phyloP scores from a whole-genome alignment of 306 rosid genomes.

The Cucurbita pepo region DNA sequence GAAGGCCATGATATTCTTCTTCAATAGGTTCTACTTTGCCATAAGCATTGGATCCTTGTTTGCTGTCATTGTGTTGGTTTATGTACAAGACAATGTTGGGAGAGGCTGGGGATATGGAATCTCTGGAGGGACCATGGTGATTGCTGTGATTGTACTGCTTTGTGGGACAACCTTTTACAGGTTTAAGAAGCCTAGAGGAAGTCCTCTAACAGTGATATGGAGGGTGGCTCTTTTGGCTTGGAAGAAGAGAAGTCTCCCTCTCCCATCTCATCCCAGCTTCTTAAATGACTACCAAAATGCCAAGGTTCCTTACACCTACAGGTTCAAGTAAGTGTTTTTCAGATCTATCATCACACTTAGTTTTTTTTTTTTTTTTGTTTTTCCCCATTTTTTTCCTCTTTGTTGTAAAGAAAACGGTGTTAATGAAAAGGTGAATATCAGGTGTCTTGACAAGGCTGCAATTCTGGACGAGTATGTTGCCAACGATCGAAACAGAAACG shows the following conservation, averaged over 20 bases:
- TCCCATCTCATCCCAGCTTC: slow-evolving; percentile 44
- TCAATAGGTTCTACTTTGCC: slow-evolving; percentile 82
- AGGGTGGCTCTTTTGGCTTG: slow-evolving; percentile 73
- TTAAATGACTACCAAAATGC: slow-evolving; percentile 52
- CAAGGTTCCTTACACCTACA: slow-evolving; percentile 47
- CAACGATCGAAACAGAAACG: slow-evolving; percentile 22
- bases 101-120: slow-evolving; percentile 87
- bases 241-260: slow-evolving; percentile 42
- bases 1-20: slow-evolving; percentile 77
- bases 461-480: slow-evolving; percentile 32
- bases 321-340: slow-evolving; percentile 30
- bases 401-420: no score
- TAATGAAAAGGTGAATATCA: background rate
- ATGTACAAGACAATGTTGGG: slow-evolving; percentile 71
- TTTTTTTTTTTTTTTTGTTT: no score
- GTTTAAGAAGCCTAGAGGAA: slow-evolving; percentile 62
- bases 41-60: slow-evolving; percentile 74
- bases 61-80: slow-evolving; percentile 63
- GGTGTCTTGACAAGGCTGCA: slow-evolving; percentile 93
- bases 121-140: slow-evolving; percentile 57
- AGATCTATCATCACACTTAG: background rate
- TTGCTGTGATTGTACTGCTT: slow-evolving; percentile 42
- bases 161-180: slow-evolving; percentile 52
- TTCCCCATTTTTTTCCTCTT: no score
- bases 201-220: slow-evolving; percentile 78